Conservation (phyloP, 305 asterid species). For the Fraxinus sp. region DNA sequence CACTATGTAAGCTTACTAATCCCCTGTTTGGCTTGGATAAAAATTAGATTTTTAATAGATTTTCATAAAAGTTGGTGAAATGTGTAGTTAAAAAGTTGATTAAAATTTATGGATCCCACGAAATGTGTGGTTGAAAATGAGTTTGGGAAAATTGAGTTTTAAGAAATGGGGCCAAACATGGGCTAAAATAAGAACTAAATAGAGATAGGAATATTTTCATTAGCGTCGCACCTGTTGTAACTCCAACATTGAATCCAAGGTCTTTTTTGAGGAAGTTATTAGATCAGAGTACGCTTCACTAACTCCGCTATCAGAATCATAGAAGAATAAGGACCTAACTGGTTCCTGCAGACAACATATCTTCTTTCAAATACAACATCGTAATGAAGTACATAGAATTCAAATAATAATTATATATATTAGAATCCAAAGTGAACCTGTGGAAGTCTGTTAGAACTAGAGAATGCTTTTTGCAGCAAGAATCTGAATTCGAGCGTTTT, state of each 20-base stretch:
- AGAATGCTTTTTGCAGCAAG: slow-evolving; percentile 81
- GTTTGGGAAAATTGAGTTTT: no score
- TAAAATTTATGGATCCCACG: no score
- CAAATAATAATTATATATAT: background rate
- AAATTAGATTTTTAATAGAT: no score
- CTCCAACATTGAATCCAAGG: slow-evolving; percentile 67
- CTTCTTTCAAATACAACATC: slow-evolving; percentile 13
- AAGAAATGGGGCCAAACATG: no score
- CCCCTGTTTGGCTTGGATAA: no score
- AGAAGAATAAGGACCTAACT: slow-evolving; percentile 58
- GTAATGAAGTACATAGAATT: slow-evolving; percentile 4
- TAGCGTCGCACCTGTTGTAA: slow-evolving; percentile 65
- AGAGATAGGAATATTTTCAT: background rate
- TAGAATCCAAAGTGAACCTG: slow-evolving; percentile 51
- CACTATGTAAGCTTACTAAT: slow-evolving; percentile 11
- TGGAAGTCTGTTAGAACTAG: slow-evolving; percentile 86
- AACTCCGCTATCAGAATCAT: slow-evolving; percentile 43
- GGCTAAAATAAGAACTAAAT: no score
- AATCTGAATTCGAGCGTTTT: slow-evolving; percentile 87
- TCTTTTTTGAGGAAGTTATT: slow-evolving; percentile 64
- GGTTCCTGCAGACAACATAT: slow-evolving; percentile 55
- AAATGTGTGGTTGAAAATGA: no score
- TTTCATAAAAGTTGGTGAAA: no score
- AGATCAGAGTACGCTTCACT: slow-evolving; percentile 74
- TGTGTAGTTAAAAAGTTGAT: no score